Conservation (phyloP, 192 early-diverging fungal genomes). For the Chytriomyces sp. region DNA sequence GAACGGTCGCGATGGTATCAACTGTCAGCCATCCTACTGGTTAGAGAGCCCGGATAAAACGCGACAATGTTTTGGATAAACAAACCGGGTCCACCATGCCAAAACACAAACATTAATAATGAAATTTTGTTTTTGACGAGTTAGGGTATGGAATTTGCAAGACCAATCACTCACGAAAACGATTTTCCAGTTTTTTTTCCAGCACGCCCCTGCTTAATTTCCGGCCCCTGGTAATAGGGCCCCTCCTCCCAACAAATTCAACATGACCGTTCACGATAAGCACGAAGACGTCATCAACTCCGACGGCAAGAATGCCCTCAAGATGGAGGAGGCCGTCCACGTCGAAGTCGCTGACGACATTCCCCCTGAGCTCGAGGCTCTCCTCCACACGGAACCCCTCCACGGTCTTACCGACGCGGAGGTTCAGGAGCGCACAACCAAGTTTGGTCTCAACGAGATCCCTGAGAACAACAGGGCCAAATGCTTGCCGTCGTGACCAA, state of each 20-base stretch:
- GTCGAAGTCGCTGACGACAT: conserved; percentile 43
- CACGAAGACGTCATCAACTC: conserved; percentile 7
- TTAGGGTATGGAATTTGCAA: conserved; percentile 41
- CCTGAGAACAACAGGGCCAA: conserved; percentile 90
- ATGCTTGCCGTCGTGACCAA: conserved; percentile 91
- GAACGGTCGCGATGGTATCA: conserved; percentile 41
- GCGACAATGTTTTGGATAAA: not conserved
- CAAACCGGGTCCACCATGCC: conserved; percentile 40
- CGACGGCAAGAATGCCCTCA: conserved; percentile 25
- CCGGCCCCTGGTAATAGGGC: too few species aligned
- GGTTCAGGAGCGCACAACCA: conserved; percentile 66
- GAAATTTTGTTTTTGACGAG: conserved; percentile 36
- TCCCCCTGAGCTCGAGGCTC: conserved; percentile 36
- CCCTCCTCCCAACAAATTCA: too few species aligned
- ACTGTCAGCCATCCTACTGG: conserved; percentile 29
- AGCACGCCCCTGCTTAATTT: too few species aligned
- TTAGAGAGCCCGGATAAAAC: not conserved
- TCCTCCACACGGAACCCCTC: conserved; percentile 78
- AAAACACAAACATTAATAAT: conserved; percentile 53
- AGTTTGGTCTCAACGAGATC: conserved; percentile 76
- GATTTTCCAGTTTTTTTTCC: not conserved
- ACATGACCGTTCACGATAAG: not conserved
- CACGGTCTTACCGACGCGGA: conserved; percentile 74
- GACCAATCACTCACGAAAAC: conserved; percentile 35
- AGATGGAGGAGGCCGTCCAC: conserved; percentile 42